Evolutionary conservation across 768 basidiomycete genomes (phyloP).

Genomic region (Fomitopsis pulvina): DNA sequence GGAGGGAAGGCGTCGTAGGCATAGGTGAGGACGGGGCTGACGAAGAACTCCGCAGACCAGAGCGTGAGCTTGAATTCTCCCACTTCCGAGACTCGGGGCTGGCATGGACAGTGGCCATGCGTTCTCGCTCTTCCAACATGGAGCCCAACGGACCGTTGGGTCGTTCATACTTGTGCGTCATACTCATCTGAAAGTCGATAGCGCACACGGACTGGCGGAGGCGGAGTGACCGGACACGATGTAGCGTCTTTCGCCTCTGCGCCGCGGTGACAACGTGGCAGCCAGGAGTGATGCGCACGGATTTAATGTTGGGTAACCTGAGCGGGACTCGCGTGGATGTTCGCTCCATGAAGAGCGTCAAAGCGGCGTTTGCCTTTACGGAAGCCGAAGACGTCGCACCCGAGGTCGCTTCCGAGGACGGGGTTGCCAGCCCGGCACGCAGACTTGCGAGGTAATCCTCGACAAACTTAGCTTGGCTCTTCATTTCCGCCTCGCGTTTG

Average conservation of each 20-base stretch:
- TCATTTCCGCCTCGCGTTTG: conserved; percentile 16
- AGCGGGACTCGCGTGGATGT: conserved; percentile 11
- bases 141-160: not conserved
- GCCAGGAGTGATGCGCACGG: not conserved
- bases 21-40: too few species aligned
- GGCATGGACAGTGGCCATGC: not conserved
- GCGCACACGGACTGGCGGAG: conserved; percentile 10
- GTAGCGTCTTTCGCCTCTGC: conserved; percentile 10
- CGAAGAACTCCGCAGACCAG: too few species aligned
- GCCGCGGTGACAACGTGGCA: not conserved
- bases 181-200: not conserved
- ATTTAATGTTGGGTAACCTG: too few species aligned
- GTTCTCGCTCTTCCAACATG: not conserved
- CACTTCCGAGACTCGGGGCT: not conserved
- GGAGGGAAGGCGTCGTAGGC: too few species aligned
- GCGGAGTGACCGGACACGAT: conserved; percentile 9
- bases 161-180: not conserved
- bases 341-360: conserved; percentile 9
- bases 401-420: not conserved
- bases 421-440: not conserved
- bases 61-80: too few species aligned
- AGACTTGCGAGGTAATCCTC: not conserved
- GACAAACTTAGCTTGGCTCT: conserved; percentile 4
- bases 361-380: conserved; percentile 3
- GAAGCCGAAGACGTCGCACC: not conserved